Conservation (phyloP, 495 filamentous ascomycete genomes). For the Penicillium steckii region DNA sequence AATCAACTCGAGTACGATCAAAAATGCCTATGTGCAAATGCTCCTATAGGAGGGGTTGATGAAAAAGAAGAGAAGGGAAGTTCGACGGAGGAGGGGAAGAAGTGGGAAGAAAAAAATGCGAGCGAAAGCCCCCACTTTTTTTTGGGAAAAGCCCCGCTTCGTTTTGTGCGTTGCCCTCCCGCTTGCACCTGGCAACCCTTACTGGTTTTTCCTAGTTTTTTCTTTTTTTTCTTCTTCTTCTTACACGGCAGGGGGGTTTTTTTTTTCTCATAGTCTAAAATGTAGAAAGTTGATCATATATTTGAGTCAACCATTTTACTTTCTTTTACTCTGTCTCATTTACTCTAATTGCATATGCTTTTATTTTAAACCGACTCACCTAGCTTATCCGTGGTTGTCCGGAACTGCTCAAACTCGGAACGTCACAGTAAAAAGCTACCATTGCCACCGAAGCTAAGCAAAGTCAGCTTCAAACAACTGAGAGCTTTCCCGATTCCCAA, state of each 20-base stretch:
- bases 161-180: slow-evolving; percentile 24
- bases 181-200: neutral
- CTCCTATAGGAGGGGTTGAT: slow-evolving; percentile 33
- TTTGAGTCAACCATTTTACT: no score
- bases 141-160: slow-evolving; percentile 17
- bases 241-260: no score
- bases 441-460: neutral
- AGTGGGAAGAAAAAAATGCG: slow-evolving; percentile 35
- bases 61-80: slow-evolving; percentile 27
- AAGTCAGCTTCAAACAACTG: neutral
- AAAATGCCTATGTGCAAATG: slow-evolving; percentile 45
- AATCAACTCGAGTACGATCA: slow-evolving; percentile 49
- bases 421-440: neutral
- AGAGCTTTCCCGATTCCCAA: neutral
- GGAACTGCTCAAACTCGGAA: neutral
- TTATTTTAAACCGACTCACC: neutral
- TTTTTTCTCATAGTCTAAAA: no score
- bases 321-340: neutral
- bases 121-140: slow-evolving; percentile 40
- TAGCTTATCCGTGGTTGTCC: neutral
- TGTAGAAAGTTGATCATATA: no score
- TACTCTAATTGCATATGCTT: neutral
- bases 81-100: slow-evolving; percentile 23
- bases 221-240: no score
- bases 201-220: no score